Conservation (phyloP, 192 early-diverging fungal genomes). For the Linnemannia schmuckeri region DNA sequence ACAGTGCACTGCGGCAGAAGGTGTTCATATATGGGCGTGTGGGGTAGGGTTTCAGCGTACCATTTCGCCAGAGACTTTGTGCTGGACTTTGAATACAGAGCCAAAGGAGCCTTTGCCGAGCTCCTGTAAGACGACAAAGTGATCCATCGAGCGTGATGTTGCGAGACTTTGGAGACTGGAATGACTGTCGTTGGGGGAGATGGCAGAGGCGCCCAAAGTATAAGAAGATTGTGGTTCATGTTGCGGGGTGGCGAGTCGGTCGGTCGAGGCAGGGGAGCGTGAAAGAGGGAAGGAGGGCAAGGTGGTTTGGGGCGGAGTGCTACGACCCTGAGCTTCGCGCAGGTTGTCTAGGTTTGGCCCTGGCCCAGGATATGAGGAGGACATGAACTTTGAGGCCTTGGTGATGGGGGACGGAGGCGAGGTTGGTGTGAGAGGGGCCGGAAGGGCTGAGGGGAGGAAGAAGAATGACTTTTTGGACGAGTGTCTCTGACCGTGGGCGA, state of each 20-base stretch:
- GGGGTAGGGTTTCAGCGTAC: slow-evolving; percentile 57
- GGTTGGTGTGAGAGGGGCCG: slow-evolving; percentile 26
- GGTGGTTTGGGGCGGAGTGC: neutral
- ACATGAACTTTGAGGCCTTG: slow-evolving; percentile 7
- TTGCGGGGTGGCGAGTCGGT: slow-evolving; percentile 14
- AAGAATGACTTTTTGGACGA: slow-evolving; percentile 27
- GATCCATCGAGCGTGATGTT: slow-evolving; percentile 50
- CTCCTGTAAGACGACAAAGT: slow-evolving; percentile 76
- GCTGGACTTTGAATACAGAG: slow-evolving; percentile 75
- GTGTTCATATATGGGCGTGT: neutral
- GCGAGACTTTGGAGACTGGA: slow-evolving; percentile 10
- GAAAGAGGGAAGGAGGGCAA: neutral
- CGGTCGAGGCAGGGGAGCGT: neutral
- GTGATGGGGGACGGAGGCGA: slow-evolving; percentile 37
- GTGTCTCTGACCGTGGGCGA: neutral
- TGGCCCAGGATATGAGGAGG: slow-evolving; percentile 9
- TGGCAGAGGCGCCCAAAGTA: slow-evolving; percentile 16
- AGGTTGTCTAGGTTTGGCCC: neutral
- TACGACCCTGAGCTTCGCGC: neutral
- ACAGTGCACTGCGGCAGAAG: slow-evolving; percentile 8
- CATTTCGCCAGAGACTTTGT: slow-evolving; percentile 73
- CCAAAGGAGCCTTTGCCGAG: slow-evolving; percentile 91
- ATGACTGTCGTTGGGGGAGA: slow-evolving; percentile 12
- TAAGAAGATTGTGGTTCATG: slow-evolving; percentile 15
- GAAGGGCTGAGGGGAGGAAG: slow-evolving; percentile 7